Percentiles rank a stretch among this genome's conserved stretches.
phyloP scores from a whole-genome alignment of 805 yeast species.

The Yarrowia hollandica region DNA sequence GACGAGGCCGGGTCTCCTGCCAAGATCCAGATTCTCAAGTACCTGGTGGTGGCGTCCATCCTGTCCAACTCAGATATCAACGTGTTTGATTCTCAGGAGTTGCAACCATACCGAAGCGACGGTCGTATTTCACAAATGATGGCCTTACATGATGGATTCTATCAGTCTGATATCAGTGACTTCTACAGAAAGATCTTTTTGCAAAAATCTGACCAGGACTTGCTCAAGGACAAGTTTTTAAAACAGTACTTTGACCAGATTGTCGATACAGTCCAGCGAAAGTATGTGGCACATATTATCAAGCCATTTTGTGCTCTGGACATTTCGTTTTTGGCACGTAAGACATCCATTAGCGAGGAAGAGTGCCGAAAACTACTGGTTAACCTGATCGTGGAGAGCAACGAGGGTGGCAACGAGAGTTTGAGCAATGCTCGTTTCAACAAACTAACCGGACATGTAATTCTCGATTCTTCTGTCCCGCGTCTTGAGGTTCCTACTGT shows the following conservation, averaged over 20 bases:
- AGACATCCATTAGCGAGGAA: neutral
- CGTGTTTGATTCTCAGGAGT: constrained; percentile 73
- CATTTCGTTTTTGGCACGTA: constrained; percentile 10
- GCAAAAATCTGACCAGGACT: constrained; percentile 9
- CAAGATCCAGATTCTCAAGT: constrained; percentile 58
- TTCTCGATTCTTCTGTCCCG: neutral
- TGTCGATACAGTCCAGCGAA: constrained; percentile 13
- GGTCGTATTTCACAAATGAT: constrained; percentile 40
- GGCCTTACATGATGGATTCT: constrained; percentile 42
- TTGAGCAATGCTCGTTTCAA: constrained; percentile 3
- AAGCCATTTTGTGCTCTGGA: constrained; percentile 13
- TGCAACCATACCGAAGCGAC: constrained; percentile 50
- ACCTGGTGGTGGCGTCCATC: constrained; percentile 60
- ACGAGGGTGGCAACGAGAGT: constrained; percentile 4
- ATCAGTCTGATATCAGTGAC: constrained; percentile 35
- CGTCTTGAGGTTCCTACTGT: constrained; percentile 14
- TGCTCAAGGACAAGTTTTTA: constrained; percentile 6
- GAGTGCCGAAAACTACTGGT: constrained; percentile 26
- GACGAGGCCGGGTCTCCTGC: constrained; percentile 67
- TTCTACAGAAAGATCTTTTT: constrained; percentile 33
- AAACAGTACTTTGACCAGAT: constrained; percentile 21
- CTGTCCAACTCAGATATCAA: constrained; percentile 60
- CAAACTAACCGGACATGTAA: constrained; percentile 8
- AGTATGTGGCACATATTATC: constrained; percentile 10
- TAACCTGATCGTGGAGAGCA: constrained; percentile 10